Percentiles rank a stretch among this genome's conserved stretches.
Evolutionary conservation across 2,329 filamentous ascomycete species (phyloP).

Genomic region (Dactylonectria macrodidyma): DNA sequence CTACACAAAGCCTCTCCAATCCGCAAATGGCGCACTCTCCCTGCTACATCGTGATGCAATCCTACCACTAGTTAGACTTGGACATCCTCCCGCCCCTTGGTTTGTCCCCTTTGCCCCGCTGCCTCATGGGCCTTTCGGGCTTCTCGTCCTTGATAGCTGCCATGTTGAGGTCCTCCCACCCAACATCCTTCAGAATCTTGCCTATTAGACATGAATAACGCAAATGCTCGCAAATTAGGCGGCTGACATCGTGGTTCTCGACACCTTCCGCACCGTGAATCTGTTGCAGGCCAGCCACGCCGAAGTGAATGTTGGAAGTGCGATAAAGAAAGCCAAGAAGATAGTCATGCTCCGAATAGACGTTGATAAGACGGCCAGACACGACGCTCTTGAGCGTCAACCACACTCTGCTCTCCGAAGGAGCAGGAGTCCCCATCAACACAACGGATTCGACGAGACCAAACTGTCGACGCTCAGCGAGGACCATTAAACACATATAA

Average conservation of each 20-base stretch:
- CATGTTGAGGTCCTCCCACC: slow-evolving; percentile 76
- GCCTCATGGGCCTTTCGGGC: too few species aligned
- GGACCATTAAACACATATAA: slow-evolving; percentile 83
- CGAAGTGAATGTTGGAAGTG: slow-evolving; percentile 84
- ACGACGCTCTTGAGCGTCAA: slow-evolving; percentile 83
- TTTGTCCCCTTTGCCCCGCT: background rate
- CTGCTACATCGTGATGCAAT: slow-evolving; percentile 16
- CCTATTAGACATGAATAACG: slow-evolving; percentile 79
- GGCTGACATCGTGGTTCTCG: slow-evolving; percentile 78
- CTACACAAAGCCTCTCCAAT: slow-evolving; percentile 35
- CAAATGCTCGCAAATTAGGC: slow-evolving; percentile 77
- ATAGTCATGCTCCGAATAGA: slow-evolving; percentile 89
- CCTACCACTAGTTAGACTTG: slow-evolving; percentile 27
- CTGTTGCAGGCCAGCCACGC: slow-evolving; percentile 86
- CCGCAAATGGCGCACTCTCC: background rate
- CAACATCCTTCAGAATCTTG: slow-evolving; percentile 75
- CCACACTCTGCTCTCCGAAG: slow-evolving; percentile 82
- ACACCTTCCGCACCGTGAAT: slow-evolving; percentile 76
- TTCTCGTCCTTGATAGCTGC: slow-evolving; percentile 48
- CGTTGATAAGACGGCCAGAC: slow-evolving; percentile 88
- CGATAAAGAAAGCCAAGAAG: slow-evolving; percentile 91
- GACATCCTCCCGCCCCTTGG: slow-evolving; percentile 12
- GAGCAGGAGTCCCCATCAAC: slow-evolving; percentile 86
- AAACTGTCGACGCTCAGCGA: slow-evolving; percentile 87
- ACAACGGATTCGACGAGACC: slow-evolving; percentile 90